Evolutionary conservation across 148 eudicot genomes (phyloP), one percentile per base, ranked within the genome.

Genomic region (Rhododendron williamsianum): DNA sequence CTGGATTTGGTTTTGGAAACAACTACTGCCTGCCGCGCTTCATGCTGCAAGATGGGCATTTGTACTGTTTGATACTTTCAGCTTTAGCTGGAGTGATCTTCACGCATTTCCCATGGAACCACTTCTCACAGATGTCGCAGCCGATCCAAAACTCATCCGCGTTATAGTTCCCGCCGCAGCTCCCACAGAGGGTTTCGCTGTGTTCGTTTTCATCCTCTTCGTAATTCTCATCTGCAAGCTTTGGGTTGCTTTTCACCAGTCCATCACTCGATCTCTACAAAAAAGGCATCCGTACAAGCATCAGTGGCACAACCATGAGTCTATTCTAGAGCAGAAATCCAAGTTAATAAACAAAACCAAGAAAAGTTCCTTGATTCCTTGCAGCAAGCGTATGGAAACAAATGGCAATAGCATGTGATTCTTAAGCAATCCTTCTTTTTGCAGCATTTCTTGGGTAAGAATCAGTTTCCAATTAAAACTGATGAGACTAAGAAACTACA

Each of bases 101-200:
- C 87, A 95, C 95, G 30, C 97, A 95, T 86, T 94, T 94, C 43
- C 98, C 95, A 58, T 94, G 97, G 90, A 82, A 95, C 98, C 98
- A 95, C 90, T 89, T 90, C 87, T 94, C 95, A 48, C 98, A 95
- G 36, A 94, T 88, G 87, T 94, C 97, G 48, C 98, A 95, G 86
- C 95, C 93, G 63, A 94, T 94, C 98, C 98, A 95, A 83, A 95
- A 95, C 92, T 95, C 97, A 52, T 95, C 98, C 0, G 94, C 93
- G n/a, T 88, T 94, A 91, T 94, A 95, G 82, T 91, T 92, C 76
- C 97, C 98, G 21, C 95, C 94, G 51, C 97, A 95, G 88, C 91
- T 93, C 7, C 97, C 97, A 85, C 97, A 93, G 2, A 90, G 92
- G 19, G 98, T 94, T 78, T 95, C 98, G 30, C 97, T 93, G 52